These are phyloP conservation scores for Leccinum truebloodii DNA, from an alignment of 768 basidiomycete species.

Conservation along the genomic window DNA sequence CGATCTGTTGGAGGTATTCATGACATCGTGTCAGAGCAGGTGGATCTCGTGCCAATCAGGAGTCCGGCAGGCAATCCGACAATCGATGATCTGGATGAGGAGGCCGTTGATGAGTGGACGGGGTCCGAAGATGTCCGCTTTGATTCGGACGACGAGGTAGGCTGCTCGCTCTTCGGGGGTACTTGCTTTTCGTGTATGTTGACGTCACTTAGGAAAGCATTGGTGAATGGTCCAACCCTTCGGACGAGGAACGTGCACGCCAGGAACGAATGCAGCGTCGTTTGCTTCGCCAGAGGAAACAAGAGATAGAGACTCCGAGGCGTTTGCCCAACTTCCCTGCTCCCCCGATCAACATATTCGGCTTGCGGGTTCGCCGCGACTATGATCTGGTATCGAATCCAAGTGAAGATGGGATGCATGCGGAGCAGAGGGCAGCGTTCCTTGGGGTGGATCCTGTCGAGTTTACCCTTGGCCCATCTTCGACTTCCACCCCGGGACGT, in stretches of 20 bases:
- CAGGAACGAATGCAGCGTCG: slow-evolving; percentile 66
- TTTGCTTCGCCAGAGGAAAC: slow-evolving; percentile 47
- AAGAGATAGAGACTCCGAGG: slow-evolving; percentile 62
- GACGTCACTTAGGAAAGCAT: slow-evolving; percentile 56
- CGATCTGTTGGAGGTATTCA: slow-evolving; percentile 58
- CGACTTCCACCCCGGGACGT: slow-evolving; percentile 41
- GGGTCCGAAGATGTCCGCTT: slow-evolving; percentile 71
- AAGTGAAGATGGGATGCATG: slow-evolving; percentile 65
- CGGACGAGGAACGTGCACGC: slow-evolving; percentile 83
- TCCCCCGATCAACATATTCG: slow-evolving; percentile 58
- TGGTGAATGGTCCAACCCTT: slow-evolving; percentile 89
- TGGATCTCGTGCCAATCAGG: slow-evolving; percentile 33
- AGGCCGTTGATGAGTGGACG: slow-evolving; percentile 72
- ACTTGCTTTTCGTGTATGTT: slow-evolving; percentile 7
- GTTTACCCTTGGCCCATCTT: slow-evolving; percentile 48
- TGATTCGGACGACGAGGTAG: slow-evolving; percentile 70
- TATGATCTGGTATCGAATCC: slow-evolving; percentile 85
- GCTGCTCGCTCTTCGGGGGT: slow-evolving; percentile 15
- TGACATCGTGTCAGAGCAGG: slow-evolving; percentile 32
- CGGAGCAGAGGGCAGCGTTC: slow-evolving; percentile 41
- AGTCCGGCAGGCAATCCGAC: slow-evolving; percentile 34
- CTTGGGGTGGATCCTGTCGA: slow-evolving; percentile 43
- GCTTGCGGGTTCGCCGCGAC: slow-evolving; percentile 43
- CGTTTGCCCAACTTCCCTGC: slow-evolving; percentile 79
- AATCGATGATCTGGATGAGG: slow-evolving; percentile 38